Conservation (phyloP, 2,329 filamentous ascomycete genomes). For the Epicoccum nigrum region DNA sequence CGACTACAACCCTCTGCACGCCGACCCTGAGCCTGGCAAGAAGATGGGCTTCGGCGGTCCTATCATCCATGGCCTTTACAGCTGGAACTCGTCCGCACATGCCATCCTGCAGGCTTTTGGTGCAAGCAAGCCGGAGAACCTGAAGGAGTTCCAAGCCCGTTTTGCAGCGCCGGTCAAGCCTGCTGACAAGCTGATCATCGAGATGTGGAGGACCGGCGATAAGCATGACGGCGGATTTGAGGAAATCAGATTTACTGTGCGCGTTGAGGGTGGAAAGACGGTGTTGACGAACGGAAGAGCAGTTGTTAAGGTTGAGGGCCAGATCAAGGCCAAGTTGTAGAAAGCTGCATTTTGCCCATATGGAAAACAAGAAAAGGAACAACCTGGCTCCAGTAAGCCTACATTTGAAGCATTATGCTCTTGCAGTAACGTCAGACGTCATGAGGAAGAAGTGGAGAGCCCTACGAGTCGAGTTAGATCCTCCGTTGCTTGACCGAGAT, state of each 20-base stretch:
- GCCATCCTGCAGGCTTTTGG: constrained; percentile 75
- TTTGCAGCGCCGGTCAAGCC: constrained; percentile 86
- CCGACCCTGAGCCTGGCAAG: constrained; percentile 79
- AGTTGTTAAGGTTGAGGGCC: constrained; percentile 69
- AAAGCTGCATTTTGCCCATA: not conserved
- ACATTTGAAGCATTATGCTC: not conserved
- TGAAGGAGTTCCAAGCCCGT: constrained; percentile 86
- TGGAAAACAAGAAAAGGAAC: not conserved
- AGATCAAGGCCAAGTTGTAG: constrained; percentile 49
- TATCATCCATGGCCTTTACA: constrained; percentile 89
- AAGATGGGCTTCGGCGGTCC: constrained; percentile 91
- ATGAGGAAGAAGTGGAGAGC: constrained; percentile 1
- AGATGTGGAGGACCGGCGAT: constrained; percentile 80
- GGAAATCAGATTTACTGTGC: constrained; percentile 80
- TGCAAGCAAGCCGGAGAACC: constrained; percentile 76
- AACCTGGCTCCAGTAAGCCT: not conserved
- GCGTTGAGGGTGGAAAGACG: constrained; percentile 80
- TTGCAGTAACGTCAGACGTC: constrained; percentile 3
- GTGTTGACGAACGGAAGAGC: constrained; percentile 87
- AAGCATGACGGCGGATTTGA: constrained; percentile 70
- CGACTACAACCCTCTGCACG: constrained; percentile 93
- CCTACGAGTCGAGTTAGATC: constrained; percentile 26
- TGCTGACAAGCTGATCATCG: constrained; percentile 79
- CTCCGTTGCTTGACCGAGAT: constrained; percentile 19
- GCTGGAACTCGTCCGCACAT: constrained; percentile 81